Base-by-base conservation (phyloP, 2,329 filamentous ascomycete species). In the Sclerotinia trifoliorum region DNA sequence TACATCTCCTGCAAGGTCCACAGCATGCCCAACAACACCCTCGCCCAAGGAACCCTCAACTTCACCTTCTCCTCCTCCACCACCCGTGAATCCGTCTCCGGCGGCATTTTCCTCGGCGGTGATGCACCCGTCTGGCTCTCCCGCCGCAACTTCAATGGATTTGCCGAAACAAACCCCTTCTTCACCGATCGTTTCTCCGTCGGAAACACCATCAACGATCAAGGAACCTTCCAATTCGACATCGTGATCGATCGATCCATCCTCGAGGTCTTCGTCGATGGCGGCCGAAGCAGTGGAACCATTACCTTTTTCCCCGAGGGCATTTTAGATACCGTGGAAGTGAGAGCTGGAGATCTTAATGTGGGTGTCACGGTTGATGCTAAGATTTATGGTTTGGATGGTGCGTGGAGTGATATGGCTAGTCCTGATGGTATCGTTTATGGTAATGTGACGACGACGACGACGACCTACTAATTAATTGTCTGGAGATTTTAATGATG, bases 1-100 rank as follows among this genome's bases (percentile, higher is more conserved):
- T 84, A 83, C 74, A 83, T 87, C 73, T 81, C 85, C 68, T 80
- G 82, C 54, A 85, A 86, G 71, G 78, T 88, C 51, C 84, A 82
- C 0, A 77, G 74, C 24, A 78, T 83, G 42, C 73, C 72, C 19
- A 73, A 70, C 29, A 65, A 57, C 39, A 68, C 71, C 1, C 17
- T 66, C 55, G 67, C 70, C 8, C 60, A 52, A 52, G 74, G 75
- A 21, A 80, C 80, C 0, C 74, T 85, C 5, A 85, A 84, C 75
- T 83, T 86, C 75, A 85, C 83, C 1, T 83, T 86, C 75, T 77
- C 79, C 11, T 84, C 83, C 0, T 82, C 83, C 0, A 73, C 77
- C 0, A 81, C 83, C 0, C 80, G 80, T 7, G 85, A 87, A 71
- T 80, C 78, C 11, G 73, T 87, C 2, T 77, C 78, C 3, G 82